These are phyloP conservation scores for Fennellomyces sp. DNA, from an alignment of 371 early-diverging fungal species.

Conservation along the genomic window DNA sequence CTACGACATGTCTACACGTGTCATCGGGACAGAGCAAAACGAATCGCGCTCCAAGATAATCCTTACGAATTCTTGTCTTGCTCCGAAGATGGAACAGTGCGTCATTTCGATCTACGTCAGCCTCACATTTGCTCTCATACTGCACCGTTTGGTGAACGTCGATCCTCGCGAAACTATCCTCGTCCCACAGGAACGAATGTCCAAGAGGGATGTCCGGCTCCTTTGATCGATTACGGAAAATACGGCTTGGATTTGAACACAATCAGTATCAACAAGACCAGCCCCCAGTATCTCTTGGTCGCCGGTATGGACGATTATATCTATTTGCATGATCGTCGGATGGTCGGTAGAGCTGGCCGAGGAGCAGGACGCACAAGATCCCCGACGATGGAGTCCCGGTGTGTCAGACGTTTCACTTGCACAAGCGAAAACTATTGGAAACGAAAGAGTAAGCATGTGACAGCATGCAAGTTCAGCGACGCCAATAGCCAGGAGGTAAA, in stretches of 20 bases:
- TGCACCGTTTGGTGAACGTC: constrained; percentile 23
- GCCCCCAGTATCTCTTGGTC: constrained; percentile 62
- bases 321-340: constrained; percentile 67
- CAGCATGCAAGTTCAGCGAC: constrained; percentile 47
- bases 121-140: constrained; percentile 41
- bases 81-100: constrained; percentile 69
- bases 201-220: constrained; percentile 31
- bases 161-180: constrained; percentile 22
- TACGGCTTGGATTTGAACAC: constrained; percentile 58
- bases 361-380: constrained; percentile 12
- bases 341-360: constrained; percentile 28
- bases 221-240: constrained; percentile 54
- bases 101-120: constrained; percentile 65
- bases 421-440: constrained; percentile 13
- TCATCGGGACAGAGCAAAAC: constrained; percentile 60
- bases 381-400: constrained; percentile 14
- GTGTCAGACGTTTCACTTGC: constrained; percentile 36
- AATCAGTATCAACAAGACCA: constrained; percentile 48
- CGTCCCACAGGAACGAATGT: constrained; percentile 15
- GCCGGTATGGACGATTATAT: constrained; percentile 62
- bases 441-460: constrained; percentile 27
- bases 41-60: constrained; percentile 47
- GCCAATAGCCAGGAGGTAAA: constrained; percentile 46
- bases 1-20: constrained; percentile 47
- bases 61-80: constrained; percentile 64